These are phyloP conservation scores for Gentiana dahurica DNA, from an alignment of 257 asterid species.

Conservation along the genomic window DNA sequence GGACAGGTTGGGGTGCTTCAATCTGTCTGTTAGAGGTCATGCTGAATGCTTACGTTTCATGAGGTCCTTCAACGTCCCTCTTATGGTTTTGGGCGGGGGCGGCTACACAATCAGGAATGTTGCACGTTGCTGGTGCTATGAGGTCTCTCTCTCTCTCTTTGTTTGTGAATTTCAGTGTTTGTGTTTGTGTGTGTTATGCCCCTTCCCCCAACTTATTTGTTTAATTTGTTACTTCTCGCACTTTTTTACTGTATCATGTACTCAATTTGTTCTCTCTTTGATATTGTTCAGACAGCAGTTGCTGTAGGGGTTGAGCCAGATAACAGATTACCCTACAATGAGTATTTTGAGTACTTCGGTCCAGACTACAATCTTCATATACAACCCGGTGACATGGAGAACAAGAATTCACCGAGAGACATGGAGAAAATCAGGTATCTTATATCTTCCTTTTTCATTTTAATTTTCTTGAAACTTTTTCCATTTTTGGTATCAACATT, in stretches of 20 bases:
- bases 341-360: slow-evolving; percentile 79
- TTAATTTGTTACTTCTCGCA: too few relatives aligned
- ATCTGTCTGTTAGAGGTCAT: slow-evolving; percentile 58
- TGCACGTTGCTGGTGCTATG: slow-evolving; percentile 68
- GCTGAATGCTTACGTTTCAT: slow-evolving; percentile 56
- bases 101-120: slow-evolving; percentile 63
- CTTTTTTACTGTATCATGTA: too few relatives aligned
- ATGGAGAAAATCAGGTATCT: slow-evolving; percentile 67
- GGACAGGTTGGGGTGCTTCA: slow-evolving; percentile 63
- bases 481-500: too few relatives aligned
- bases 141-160: slow-evolving; percentile 22
- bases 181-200: too few relatives aligned
- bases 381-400: slow-evolving; percentile 55
- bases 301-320: slow-evolving; percentile 91
- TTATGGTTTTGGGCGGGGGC: slow-evolving; percentile 71
- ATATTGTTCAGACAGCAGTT: slow-evolving; percentile 65
- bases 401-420: slow-evolving; percentile 48
- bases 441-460: not conserved
- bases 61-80: slow-evolving; percentile 57
- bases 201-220: too few relatives aligned
- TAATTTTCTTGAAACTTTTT: not conserved
- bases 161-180: too few relatives aligned
- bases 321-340: slow-evolving; percentile 70
- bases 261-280: not conserved
- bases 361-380: slow-evolving; percentile 74